Percentiles rank a stretch among this genome's conserved stretches.
Evolutionary conservation across 2,329 filamentous ascomycete genomes (phyloP).

Genomic region (Berkeleyomyces basicola): DNA sequence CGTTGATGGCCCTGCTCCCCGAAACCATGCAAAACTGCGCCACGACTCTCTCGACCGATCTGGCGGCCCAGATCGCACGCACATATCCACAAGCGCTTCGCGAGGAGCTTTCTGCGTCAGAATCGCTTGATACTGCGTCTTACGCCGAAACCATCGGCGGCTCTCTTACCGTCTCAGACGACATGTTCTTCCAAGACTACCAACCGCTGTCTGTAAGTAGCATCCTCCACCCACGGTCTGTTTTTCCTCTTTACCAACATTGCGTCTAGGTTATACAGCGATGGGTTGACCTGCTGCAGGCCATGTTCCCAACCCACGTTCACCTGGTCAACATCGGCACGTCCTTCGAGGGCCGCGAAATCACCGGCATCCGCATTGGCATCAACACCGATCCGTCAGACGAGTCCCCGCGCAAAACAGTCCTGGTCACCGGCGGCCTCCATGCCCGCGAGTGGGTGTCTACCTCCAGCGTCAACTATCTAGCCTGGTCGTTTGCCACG

Average conservation of each 20-base stretch:
- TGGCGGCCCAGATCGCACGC: conserved; percentile 60
- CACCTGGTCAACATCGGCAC: conserved; percentile 59
- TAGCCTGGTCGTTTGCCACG: conserved; percentile 77
- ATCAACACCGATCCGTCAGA: conserved; percentile 24
- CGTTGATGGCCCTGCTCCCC: conserved; percentile 64
- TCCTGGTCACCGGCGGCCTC: conserved; percentile 69
- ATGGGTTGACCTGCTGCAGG: conserved; percentile 81
- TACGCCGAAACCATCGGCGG: background rate
- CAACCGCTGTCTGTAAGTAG: conserved; percentile 54
- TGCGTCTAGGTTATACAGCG: conserved; percentile 41
- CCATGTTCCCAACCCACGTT: conserved; percentile 75
- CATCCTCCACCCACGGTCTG: conserved; percentile 3
- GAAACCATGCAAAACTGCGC: conserved; percentile 54
- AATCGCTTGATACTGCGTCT: background rate
- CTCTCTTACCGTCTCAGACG: conserved; percentile 28
- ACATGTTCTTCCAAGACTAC: conserved; percentile 84
- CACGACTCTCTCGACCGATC: conserved; percentile 59
- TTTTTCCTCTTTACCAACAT: conserved; percentile 10
- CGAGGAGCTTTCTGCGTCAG: background rate
- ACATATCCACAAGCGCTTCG: conserved; percentile 41
- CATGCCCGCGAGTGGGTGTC: conserved; percentile 97
- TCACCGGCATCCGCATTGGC: conserved; percentile 65
- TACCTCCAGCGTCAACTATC: conserved; percentile 75
- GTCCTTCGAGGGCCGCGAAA: conserved; percentile 77
- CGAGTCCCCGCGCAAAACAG: conserved; percentile 48